Percentiles rank a stretch among this genome's conserved stretches.
Evolutionary conservation across 306 rosid species (phyloP).

Genomic region (Senna tora): DNA sequence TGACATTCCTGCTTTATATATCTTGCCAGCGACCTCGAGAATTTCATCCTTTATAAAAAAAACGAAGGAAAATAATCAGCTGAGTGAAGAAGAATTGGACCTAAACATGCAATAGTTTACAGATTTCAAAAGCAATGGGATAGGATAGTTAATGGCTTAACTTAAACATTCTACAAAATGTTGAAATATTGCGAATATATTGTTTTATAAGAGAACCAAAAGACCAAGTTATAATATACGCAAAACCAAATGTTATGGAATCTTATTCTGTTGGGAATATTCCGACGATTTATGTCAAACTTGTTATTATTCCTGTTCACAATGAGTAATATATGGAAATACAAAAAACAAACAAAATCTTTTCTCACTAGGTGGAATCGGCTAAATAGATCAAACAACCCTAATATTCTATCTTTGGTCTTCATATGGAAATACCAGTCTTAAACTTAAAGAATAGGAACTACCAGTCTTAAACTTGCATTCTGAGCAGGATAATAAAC

Average conservation of each 20-base stretch:
- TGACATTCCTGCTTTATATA: constrained; percentile 95
- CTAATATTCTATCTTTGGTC: too few species aligned
- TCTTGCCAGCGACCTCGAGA: constrained; percentile 94
- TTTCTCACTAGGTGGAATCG: too few species aligned
- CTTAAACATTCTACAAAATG: background rate
- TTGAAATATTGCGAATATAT: background rate
- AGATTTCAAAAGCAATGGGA: constrained; percentile 3
- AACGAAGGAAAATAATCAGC: constrained; percentile 21
- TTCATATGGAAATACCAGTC: too few species aligned
- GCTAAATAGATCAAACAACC: too few species aligned
- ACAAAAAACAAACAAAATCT: too few species aligned
- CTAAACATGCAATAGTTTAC: constrained; percentile 8
- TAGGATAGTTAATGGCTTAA: background rate
- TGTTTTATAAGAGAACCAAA: background rate
- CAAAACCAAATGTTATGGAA: background rate
- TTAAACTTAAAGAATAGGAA: too few species aligned
- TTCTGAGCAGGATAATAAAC: background rate
- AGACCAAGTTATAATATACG: background rate
- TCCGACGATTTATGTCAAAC: background rate
- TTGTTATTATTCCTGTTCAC: background rate
- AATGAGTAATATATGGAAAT: background rate
- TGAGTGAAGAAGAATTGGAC: constrained; percentile 13
- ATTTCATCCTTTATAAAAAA: constrained; percentile 80
- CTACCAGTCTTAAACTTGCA: constrained; percentile 22
- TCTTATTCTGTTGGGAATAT: too few species aligned